Evolutionary conservation across 305 asterid genomes (phyloP).

Genomic region (Fraxinus albicans): DNA sequence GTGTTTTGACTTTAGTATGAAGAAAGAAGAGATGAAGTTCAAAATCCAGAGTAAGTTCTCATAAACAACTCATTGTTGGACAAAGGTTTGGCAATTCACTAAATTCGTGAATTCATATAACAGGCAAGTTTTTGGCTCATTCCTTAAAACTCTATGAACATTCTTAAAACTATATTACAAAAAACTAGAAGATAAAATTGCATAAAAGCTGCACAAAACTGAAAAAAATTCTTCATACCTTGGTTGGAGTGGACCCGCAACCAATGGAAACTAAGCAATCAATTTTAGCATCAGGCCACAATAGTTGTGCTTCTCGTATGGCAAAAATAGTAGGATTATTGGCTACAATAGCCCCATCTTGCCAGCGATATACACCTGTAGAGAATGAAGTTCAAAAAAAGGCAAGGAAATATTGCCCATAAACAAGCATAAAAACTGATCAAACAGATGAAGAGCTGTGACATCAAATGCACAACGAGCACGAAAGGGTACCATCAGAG

Average conservation of each 20-base stretch:
- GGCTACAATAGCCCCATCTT: constrained; percentile 99
- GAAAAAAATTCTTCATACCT: constrained; percentile 48
- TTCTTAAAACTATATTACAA: constrained; percentile 11
- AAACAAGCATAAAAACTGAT: constrained; percentile 8
- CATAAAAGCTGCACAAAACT: constrained; percentile 14
- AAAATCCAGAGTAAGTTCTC: neutral
- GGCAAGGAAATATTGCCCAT: constrained; percentile 8
- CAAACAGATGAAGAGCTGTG: constrained; percentile 4
- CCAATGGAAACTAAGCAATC: constrained; percentile 98
- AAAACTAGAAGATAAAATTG: constrained; percentile 15
- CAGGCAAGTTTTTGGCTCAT: neutral
- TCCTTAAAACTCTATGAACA: constrained; percentile 17
- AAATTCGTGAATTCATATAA: neutral
- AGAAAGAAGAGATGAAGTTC: neutral
- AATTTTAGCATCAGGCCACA: constrained; percentile 97
- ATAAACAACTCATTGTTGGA: neutral
- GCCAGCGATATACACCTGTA: constrained; percentile 87
- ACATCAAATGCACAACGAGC: constrained; percentile 14
- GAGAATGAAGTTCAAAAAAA: constrained; percentile 12
- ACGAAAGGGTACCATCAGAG: constrained; percentile 71
- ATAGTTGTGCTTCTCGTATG: constrained; percentile 88
- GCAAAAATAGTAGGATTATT: constrained; percentile 96
- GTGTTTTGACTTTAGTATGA: neutral
- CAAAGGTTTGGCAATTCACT: neutral
- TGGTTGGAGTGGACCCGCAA: constrained; percentile 94